Evolutionary conservation across 2,329 filamentous ascomycete species (phyloP).

Genomic region (Fusarium euwallaceae): DNA sequence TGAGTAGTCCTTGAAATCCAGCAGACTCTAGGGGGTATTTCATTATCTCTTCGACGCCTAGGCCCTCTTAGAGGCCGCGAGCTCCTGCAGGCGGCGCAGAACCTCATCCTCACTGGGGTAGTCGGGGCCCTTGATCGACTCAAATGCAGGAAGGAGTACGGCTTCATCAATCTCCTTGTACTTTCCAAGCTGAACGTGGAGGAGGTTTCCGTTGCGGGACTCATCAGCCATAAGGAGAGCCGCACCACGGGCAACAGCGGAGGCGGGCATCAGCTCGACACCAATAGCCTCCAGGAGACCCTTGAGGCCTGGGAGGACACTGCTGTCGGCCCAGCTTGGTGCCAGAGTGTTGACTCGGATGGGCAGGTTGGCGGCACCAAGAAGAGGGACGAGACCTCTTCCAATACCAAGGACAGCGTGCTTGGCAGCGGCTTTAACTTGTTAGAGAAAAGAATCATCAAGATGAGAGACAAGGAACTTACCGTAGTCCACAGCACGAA

Average conservation of each 20-base stretch:
- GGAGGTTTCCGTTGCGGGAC: conserved; percentile 62
- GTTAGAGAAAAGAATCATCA: conserved; percentile 6
- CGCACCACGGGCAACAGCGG: conserved; percentile 62
- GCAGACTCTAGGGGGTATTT: not conserved
- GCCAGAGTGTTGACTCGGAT: conserved; percentile 69
- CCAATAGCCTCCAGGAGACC: conserved; percentile 54
- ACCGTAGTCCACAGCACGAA: conserved; percentile 66
- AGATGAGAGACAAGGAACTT: conserved; percentile 23
- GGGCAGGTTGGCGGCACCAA: conserved; percentile 54
- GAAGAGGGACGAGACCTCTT: conserved; percentile 58
- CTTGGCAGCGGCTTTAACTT: conserved; percentile 61
- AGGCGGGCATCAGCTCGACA: conserved; percentile 58
- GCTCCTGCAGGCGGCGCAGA: conserved; percentile 36
- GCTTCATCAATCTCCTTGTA: conserved; percentile 68
- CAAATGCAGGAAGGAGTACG: conserved; percentile 52
- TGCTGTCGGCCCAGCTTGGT: conserved; percentile 67
- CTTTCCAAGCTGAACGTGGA: conserved; percentile 63
- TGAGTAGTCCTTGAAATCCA: not conserved
- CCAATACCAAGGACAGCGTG: conserved; percentile 68
- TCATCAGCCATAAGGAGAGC: conserved; percentile 64
- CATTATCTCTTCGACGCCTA: not conserved
- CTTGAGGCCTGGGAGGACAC: conserved; percentile 57
- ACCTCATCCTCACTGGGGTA: conserved; percentile 54
- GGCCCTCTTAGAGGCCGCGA: not conserved
- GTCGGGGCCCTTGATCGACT: conserved; percentile 49